These are phyloP conservation scores for Backusella morwellensis DNA, from an alignment of 192 early-diverging fungal species.

Conservation along the genomic window DNA sequence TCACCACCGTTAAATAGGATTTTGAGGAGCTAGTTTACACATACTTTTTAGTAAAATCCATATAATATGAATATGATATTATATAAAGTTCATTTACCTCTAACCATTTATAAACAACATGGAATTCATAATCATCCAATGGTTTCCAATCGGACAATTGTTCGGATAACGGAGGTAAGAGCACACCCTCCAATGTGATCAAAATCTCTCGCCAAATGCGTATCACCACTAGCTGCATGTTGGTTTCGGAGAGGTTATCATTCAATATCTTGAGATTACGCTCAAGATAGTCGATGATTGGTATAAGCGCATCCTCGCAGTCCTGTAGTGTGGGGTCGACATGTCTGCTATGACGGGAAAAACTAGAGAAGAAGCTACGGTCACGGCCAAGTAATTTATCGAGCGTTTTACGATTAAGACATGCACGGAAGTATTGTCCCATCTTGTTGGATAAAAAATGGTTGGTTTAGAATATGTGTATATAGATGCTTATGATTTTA, in stretches of 20 bases:
- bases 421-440: slow-evolving; percentile 57
- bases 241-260: slow-evolving; percentile 60
- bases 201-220: slow-evolving; percentile 76
- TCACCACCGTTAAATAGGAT: slow-evolving; percentile 71
- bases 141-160: slow-evolving; percentile 54
- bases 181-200: slow-evolving; percentile 60
- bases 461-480: background rate
- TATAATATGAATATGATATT: too few relatives aligned
- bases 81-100: slow-evolving; percentile 35
- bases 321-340: slow-evolving; percentile 42
- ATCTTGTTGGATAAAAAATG: slow-evolving; percentile 39
- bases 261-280: slow-evolving; percentile 65
- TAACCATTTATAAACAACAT: slow-evolving; percentile 68
- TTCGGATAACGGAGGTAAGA: slow-evolving; percentile 70
- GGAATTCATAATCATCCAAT: slow-evolving; percentile 63
- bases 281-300: slow-evolving; percentile 76
- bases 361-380: slow-evolving; percentile 43
- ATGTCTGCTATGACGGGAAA: slow-evolving; percentile 28
- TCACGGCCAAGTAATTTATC: slow-evolving; percentile 49
- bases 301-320: slow-evolving; percentile 66
- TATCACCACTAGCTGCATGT: slow-evolving; percentile 62
- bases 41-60: background rate
- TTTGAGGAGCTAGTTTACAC: slow-evolving; percentile 49
- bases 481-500: background rate
- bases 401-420: slow-evolving; percentile 60